Evolutionary conservation across 306 rosid genomes (phyloP), one percentile per base, ranked within the genome.

Genomic region (Sechiopsis laciniata): DNA sequence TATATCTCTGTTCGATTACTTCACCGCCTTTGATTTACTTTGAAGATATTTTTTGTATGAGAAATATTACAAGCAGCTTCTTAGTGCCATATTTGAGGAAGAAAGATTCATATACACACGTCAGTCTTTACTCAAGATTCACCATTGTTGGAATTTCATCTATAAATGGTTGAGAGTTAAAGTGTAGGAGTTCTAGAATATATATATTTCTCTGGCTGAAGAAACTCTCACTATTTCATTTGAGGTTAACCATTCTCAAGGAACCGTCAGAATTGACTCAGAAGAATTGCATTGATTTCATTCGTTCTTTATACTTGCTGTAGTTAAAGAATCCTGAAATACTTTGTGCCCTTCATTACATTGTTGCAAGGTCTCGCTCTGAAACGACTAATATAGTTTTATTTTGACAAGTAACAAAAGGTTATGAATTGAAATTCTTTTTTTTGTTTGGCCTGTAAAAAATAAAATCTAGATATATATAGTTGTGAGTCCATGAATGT

Each of bases 1-100:
- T 61, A 20, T 69, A 81, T 64, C 17, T 85, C 62, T 48, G 79
- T 69, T 78, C 58, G 51, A 78, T 58, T 73, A 68, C 74, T 82
- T 80, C 55, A 54, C 74, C 37, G 17, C 20, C 51, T 75, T 48
- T 29, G 21, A 46, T 61, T 51, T 40, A 35, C n/a, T 20, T 73
- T 55, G 65, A 56, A 37, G 12, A 40, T 56, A 73, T 20, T 6
- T 56, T 19, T 11, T 66, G 9, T 22, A n/a, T 46, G 20, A 48
- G 19, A 3, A 21, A 69, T 50, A 21, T 50, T 50, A 45, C 53
- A 64, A n/a, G 72, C 17, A 7, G 17, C 17, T 4, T 45, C 57
- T 22, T 50, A 22, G 57, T 69, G 57, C 73, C 72, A 40, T 65
- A 42, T 65, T 40, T 42, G 32, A 40, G 17, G 26, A 64, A 64